phyloP scores from a whole-genome alignment of 2,329 filamentous ascomycete genomes.

The Didymosphaeria variabile region DNA sequence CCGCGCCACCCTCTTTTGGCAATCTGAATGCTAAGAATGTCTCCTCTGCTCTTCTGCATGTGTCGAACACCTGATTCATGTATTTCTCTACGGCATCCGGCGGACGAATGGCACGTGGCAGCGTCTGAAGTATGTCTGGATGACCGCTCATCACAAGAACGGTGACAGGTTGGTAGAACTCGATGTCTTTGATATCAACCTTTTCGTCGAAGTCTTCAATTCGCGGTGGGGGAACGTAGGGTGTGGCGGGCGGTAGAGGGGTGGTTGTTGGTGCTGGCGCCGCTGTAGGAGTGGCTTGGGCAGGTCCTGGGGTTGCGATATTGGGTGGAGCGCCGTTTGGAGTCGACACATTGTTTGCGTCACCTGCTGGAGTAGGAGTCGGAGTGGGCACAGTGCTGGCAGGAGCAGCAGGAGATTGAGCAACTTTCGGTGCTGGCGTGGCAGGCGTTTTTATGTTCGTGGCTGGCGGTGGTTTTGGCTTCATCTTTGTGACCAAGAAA shows the following conservation, averaged over 20 bases:
- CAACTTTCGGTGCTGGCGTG: slow-evolving; percentile 39
- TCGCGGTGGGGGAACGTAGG: slow-evolving; percentile 39
- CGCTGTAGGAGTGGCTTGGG: slow-evolving; percentile 5
- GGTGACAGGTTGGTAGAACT: slow-evolving; percentile 76
- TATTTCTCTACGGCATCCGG: slow-evolving; percentile 49
- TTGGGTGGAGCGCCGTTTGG: not conserved
- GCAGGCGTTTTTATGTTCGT: slow-evolving; percentile 34
- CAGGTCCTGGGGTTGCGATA: slow-evolving; percentile 7
- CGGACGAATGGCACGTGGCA: slow-evolving; percentile 64
- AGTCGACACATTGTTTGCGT: slow-evolving; percentile 13
- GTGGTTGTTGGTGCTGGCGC: slow-evolving; percentile 29
- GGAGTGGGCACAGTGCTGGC: slow-evolving; percentile 13
- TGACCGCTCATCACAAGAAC: slow-evolving; percentile 64
- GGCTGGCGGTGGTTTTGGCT: slow-evolving; percentile 53
- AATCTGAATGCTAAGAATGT: slow-evolving; percentile 65
- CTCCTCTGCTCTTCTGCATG: slow-evolving; percentile 63
- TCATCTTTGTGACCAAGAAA: slow-evolving; percentile 79
- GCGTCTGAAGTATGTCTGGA: slow-evolving; percentile 62
- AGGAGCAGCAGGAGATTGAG: slow-evolving; percentile 16
- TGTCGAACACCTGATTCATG: slow-evolving; percentile 60
- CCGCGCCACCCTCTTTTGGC: slow-evolving; percentile 53
- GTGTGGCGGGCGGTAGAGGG: slow-evolving; percentile 17
- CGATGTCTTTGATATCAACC: slow-evolving; percentile 55
- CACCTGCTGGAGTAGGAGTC: slow-evolving; percentile 14
- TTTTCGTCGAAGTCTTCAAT: slow-evolving; percentile 52